phyloP scores from a whole-genome alignment of 2,329 filamentous ascomycete genomes.

The Aspergillus fumigatus region DNA sequence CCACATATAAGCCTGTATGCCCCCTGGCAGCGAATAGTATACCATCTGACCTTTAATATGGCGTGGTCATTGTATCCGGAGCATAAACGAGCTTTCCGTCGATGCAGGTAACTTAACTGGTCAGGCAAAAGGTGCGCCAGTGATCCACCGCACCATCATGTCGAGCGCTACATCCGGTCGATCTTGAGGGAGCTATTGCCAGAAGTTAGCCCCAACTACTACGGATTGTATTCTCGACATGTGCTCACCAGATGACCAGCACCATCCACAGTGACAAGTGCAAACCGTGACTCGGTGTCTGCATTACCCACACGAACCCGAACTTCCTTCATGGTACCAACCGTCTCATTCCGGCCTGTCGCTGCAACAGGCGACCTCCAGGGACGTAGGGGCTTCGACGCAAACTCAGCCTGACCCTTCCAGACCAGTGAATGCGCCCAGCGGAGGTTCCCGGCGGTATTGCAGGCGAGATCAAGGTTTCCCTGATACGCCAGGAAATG shows the following conservation, averaged over 20 bases:
- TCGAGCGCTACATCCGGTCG: constrained; percentile 10
- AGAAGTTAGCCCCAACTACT: background rate
- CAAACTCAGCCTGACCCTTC: constrained; percentile 22
- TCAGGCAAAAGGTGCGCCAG: constrained; percentile 32
- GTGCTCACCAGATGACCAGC: constrained; percentile 13
- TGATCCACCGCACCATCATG: constrained; percentile 34
- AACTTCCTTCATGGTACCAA: constrained; percentile 9
- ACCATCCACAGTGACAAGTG: constrained; percentile 11
- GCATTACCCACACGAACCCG: background rate
- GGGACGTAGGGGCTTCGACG: constrained; percentile 10
- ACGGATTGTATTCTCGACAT: background rate
- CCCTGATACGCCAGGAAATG: constrained; percentile 22
- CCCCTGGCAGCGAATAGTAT: too few relatives aligned
- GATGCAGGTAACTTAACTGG: too few relatives aligned
- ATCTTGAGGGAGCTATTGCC: constrained; percentile 9
- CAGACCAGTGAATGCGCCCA: constrained; percentile 20
- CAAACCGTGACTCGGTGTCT: constrained; percentile 4
- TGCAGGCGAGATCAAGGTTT: constrained; percentile 23
- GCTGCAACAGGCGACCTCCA: constrained; percentile 11
- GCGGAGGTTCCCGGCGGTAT: constrained; percentile 21
- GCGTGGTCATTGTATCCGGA: too few relatives aligned
- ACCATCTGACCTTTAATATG: too few relatives aligned
- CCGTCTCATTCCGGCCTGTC: constrained; percentile 3
- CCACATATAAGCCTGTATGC: too few relatives aligned
- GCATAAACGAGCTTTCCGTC: too few relatives aligned